Evolutionary conservation across 139 green algal species (phyloP), one percentile per base, ranked within the genome.

Genomic region (Nannochloris sp.): DNA sequence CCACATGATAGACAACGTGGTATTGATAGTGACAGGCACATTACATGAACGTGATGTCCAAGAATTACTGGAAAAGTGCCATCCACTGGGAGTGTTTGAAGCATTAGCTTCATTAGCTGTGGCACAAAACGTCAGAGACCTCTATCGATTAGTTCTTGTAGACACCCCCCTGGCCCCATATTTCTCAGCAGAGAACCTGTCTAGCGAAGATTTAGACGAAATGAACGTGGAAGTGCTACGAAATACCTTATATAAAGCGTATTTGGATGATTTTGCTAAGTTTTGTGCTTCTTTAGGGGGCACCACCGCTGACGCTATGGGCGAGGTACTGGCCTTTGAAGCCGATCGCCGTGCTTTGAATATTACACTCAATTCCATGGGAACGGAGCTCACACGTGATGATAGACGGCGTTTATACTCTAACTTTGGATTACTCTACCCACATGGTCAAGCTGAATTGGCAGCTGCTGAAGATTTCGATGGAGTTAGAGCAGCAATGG

Each of bases 1-100:
- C 0, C 91, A 99, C 78, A 99, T 99, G 95, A 99, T 99, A 54
- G 95, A 99, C 80, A 99, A 99, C 64, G 89, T 99, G 23, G 90
- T 99, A 33, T 87, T 99, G 1, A 97, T 99, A 14, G 95, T 99
- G 7, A 97, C 91, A 7, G 95, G 95, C 6, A 93, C 90, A 9
- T 80, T 99, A 48, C 93, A 98, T 64, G 92, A 99, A 70, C 74
- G 94, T 2, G 91, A 97, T 70, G 91, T 98, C 54, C 82, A 97
- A 81, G 93, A 98, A 78, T 75, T 99, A 56, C 72, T 98, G 62
- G 90, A 97, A 65, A 99, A 99, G 78, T 98, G 92, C 77, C 89
- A 98, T 74, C 94, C 94, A 34, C 81, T 99, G 56, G 94, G 94
- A 68, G 90, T 96, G 81, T 99, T 99, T 82, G 94, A 99, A 71